phyloP scores from a whole-genome alignment of 1,284 basidiomycete species.

The Rhodotorula sp. region DNA sequence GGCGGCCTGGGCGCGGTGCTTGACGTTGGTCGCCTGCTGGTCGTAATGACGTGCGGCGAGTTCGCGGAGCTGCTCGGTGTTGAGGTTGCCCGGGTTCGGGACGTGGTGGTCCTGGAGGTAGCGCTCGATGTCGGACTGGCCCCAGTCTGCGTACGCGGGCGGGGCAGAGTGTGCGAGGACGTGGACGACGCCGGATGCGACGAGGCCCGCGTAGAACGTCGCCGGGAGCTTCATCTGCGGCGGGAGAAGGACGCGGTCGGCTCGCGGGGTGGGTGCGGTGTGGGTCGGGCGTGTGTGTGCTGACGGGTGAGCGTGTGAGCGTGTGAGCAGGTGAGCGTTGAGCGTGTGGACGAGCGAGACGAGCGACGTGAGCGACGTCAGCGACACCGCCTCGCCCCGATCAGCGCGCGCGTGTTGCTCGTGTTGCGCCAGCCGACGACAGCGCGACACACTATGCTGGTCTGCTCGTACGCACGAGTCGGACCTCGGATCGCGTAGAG shows the following conservation, averaged over 20 bases:
- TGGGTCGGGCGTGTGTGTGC: not conserved
- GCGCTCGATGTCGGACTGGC: constrained; percentile 28
- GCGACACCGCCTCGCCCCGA: too few species aligned
- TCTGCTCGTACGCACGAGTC: too few species aligned
- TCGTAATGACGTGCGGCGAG: constrained; percentile 44
- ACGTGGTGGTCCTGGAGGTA: constrained; percentile 59
- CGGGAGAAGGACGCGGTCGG: too few species aligned
- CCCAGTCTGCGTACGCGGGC: constrained; percentile 37
- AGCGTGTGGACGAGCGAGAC: too few species aligned
- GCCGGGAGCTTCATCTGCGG: constrained; percentile 15
- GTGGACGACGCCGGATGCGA: constrained; percentile 4
- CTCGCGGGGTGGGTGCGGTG: not conserved
- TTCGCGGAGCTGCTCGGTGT: constrained; percentile 42
- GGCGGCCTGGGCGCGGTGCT: constrained; percentile 54
- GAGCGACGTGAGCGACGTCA: too few species aligned
- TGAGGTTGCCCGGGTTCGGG: constrained; percentile 53
- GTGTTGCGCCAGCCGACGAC: too few species aligned
- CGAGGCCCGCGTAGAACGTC: constrained; percentile 14
- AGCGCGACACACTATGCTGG: too few species aligned
- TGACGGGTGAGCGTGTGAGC: too few species aligned
- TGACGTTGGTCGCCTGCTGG: constrained; percentile 61
- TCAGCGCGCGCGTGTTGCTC: too few species aligned
- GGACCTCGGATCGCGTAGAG: too few species aligned
- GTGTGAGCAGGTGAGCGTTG: too few species aligned
- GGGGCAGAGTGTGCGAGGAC: constrained; percentile 11